These are phyloP conservation scores for Scenedesmus sp. DNA, from an alignment of 163 green algal species.

Conservation along the genomic window DNA sequence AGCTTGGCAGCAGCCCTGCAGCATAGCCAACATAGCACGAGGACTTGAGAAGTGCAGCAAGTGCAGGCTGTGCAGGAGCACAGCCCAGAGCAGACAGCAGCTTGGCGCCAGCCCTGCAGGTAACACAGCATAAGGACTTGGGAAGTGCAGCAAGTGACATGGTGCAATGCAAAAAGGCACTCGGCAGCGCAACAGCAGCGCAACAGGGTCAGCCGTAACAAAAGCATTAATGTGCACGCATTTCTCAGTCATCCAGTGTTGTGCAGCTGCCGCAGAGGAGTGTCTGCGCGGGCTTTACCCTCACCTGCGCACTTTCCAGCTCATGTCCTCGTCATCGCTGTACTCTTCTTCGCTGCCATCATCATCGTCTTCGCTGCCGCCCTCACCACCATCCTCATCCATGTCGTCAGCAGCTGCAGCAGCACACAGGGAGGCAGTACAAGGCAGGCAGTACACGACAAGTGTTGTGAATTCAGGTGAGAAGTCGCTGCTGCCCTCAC, in stretches of 20 bases:
- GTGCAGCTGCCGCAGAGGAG: background rate
- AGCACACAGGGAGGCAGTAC: background rate
- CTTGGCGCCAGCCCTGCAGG: constrained; percentile 79
- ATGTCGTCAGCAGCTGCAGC: constrained; percentile 47
- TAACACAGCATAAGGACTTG: background rate
- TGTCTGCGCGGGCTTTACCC: background rate
- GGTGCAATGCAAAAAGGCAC: background rate
- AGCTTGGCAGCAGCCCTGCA: constrained; percentile 80
- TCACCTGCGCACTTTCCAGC: constrained; percentile 91
- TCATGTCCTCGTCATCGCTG: constrained; percentile 94
- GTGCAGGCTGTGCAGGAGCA: no score
- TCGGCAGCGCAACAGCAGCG: background rate
- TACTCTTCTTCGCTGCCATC: constrained; percentile 66
- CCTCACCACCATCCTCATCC: constrained; percentile 40
- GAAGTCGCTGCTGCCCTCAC: constrained; percentile 30
- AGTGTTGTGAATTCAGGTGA: background rate
- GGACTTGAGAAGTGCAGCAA: no score
- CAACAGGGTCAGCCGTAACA: background rate
- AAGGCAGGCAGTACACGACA: background rate
- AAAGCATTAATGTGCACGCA: background rate
- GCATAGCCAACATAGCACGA: background rate
- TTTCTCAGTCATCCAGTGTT: no score
- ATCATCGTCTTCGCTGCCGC: constrained; percentile 63
- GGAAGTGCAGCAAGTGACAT: background rate
- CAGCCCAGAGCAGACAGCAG: constrained; percentile 69